phyloP scores from a whole-genome alignment of 495 filamentous ascomycete genomes.

The Aspergillus heteromorphus region DNA sequence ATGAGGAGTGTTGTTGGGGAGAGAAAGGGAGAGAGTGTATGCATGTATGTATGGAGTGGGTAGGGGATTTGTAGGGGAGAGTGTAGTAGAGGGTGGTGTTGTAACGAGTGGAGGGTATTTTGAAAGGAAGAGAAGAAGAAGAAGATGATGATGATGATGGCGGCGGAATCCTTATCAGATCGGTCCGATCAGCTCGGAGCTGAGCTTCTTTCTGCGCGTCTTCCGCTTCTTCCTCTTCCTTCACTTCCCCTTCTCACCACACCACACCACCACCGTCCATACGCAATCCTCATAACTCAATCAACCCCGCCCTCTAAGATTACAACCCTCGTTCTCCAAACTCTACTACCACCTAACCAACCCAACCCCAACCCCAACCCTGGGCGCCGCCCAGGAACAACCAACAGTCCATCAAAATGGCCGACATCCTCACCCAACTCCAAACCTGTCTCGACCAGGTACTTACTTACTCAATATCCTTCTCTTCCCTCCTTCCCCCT shows the following conservation, averaged over 20 bases:
- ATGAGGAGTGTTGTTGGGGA: constrained; percentile 18
- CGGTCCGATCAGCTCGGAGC: not conserved
- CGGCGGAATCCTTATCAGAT: not conserved
- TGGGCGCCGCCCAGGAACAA: not conserved
- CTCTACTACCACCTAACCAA: not conserved
- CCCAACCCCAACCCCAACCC: not conserved
- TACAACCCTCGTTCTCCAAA: not conserved
- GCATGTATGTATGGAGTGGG: not conserved
- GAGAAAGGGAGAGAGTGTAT: constrained; percentile 6
- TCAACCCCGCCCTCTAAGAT: too few relatives aligned
- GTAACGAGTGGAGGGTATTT: not conserved
- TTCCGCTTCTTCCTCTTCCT: too few relatives aligned
- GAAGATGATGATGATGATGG: not conserved
- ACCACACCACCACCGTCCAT: constrained; percentile 6
- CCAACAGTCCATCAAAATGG: constrained; percentile 59
- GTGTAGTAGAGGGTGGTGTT: not conserved
- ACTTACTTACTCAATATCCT: too few relatives aligned
- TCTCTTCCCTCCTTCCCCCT: too few relatives aligned
- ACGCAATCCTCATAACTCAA: too few relatives aligned
- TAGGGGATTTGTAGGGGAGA: too few relatives aligned
- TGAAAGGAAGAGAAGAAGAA: not conserved
- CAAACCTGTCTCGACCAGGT: constrained; percentile 94
- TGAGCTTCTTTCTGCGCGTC: too few relatives aligned
- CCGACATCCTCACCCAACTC: constrained; percentile 85
- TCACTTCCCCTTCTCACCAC: not conserved